Percentiles rank a stretch among this genome's conserved stretches.
phyloP scores from a whole-genome alignment of 1,284 basidiomycete genomes.

The Ganoderma resinaceum region DNA sequence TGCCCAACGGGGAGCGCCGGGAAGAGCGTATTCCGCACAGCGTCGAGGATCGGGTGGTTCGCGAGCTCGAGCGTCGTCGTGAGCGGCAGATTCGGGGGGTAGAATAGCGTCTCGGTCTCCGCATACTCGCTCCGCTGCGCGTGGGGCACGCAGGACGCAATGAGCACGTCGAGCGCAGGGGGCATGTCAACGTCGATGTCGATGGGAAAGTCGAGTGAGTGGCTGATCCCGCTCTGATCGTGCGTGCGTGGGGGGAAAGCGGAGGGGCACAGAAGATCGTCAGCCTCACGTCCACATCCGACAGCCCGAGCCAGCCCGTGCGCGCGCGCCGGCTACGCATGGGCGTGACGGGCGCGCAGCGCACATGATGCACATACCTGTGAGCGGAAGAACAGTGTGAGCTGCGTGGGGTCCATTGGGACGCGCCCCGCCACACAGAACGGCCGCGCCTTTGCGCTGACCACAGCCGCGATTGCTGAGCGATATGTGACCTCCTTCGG shows the following conservation, averaged over 20 bases:
- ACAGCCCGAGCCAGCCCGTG: slow-evolving; percentile 9
- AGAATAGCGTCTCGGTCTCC: slow-evolving; percentile 71
- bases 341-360: neutral
- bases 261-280: neutral
- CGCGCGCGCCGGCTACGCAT: neutral
- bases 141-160: slow-evolving; percentile 75
- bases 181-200: slow-evolving; percentile 77
- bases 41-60: slow-evolving; percentile 81
- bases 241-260: neutral
- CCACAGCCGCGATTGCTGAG: slow-evolving; percentile 60
- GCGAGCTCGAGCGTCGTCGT: slow-evolving; percentile 79
- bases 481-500: slow-evolving; percentile 62
- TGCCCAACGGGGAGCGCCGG: slow-evolving; percentile 71
- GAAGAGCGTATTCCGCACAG: slow-evolving; percentile 72
- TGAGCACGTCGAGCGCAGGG: slow-evolving; percentile 80
- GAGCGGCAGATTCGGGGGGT: slow-evolving; percentile 72
- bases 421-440: slow-evolving; percentile 75
- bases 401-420: slow-evolving; percentile 68
- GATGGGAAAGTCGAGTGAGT: slow-evolving; percentile 82
- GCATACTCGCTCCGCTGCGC: slow-evolving; percentile 55
- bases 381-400: slow-evolving; percentile 80
- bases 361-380: slow-evolving; percentile 54
- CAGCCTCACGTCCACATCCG: slow-evolving; percentile 8
- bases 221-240: slow-evolving; percentile 75
- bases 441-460: slow-evolving; percentile 65